Percentiles rank a stretch among this genome's conserved stretches.
phyloP scores from a whole-genome alignment of 768 basidiomycete species.

The Boletus sensibilis region DNA sequence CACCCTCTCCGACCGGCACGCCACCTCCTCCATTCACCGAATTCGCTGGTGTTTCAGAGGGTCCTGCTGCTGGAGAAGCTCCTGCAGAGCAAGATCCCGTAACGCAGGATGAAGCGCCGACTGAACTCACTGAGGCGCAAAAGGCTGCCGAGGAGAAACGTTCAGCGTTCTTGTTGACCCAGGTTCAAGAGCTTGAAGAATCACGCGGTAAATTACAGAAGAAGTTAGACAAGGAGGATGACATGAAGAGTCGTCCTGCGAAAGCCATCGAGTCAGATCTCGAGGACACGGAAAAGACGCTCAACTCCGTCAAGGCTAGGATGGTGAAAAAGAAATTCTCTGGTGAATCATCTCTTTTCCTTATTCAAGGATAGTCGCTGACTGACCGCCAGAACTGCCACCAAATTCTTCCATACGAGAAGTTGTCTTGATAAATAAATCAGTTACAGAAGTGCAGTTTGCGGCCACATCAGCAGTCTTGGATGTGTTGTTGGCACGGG shows the following conservation, averaged over 20 bases:
- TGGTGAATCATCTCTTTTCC: constrained; percentile 4
- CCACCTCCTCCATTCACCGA: constrained; percentile 33
- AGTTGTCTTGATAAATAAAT: neutral
- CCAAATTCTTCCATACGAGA: neutral
- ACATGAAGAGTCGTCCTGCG: neutral
- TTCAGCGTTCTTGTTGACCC: constrained; percentile 15
- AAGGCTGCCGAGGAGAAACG: constrained; percentile 23
- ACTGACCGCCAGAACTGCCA: constrained; percentile 14
- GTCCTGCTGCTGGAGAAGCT: constrained; percentile 2
- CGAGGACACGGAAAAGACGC: constrained; percentile 12
- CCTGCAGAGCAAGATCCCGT: constrained; percentile 7
- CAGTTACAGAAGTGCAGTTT: neutral
- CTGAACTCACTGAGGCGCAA: constrained; percentile 23
- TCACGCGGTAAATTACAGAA: neutral
- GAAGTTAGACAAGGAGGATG: constrained; percentile 4
- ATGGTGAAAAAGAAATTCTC: constrained; percentile 22
- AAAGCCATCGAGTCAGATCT: constrained; percentile 17
- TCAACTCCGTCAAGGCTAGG: constrained; percentile 12
- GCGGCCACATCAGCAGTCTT: constrained; percentile 9
- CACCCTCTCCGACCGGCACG: constrained; percentile 9
- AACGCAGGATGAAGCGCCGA: constrained; percentile 19
- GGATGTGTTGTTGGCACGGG: constrained; percentile 6
- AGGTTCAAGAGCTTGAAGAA: constrained; percentile 17
- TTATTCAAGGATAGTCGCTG: neutral
- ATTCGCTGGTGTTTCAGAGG: constrained; percentile 9